A percentile compares a stretch with the other conserved stretches of the same genome.
phyloP scores from a whole-genome alignment of 768 basidiomycete genomes.

The Boletus rubescentipes region DNA sequence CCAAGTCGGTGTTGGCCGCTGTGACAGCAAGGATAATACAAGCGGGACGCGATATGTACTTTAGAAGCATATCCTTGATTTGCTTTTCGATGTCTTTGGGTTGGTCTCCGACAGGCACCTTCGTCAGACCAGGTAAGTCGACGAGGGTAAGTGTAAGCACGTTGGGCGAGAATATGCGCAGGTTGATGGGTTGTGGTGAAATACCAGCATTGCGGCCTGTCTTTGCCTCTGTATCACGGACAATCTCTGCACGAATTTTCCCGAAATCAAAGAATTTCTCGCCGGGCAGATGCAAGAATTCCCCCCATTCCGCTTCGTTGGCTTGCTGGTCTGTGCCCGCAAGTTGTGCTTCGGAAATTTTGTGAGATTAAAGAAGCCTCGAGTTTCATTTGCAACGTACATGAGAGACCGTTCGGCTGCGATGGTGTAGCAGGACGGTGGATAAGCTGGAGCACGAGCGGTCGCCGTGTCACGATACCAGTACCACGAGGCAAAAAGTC shows the following conservation, averaged over 20 bases:
- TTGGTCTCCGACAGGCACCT: conserved; percentile 94
- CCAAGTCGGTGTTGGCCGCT: conserved; percentile 93
- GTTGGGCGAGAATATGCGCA: conserved; percentile 96
- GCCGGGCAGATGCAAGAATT: conserved; percentile 94
- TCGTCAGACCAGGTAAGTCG: conserved; percentile 94
- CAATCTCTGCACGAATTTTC: conserved; percentile 95
- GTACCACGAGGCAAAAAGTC: conserved; percentile 99
- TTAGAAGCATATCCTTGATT: conserved; percentile 94
- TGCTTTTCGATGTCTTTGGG: conserved; percentile 97
- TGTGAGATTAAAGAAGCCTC: background rate
- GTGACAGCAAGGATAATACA: conserved; percentile 98
- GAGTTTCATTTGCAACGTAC: conserved; percentile 33
- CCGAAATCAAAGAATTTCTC: conserved; percentile 98
- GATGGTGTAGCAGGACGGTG: conserved; percentile 63
- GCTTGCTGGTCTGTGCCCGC: conserved; percentile 65
- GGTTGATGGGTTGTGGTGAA: conserved; percentile 94
- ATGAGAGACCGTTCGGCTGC: conserved; percentile 42
- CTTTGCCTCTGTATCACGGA: conserved; percentile 96
- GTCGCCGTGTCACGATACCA: conserved; percentile 97
- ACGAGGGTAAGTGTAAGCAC: conserved; percentile 97
- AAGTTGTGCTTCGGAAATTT: conserved; percentile 26
- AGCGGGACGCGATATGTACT: conserved; percentile 92
- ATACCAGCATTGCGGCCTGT: conserved; percentile 99
- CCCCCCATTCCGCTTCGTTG: conserved; percentile 97
- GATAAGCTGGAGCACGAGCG: conserved; percentile 94